Evolutionary conservation across 176 grass and related monocot species (phyloP).

Genomic region (maize (Zea mays)): DNA sequence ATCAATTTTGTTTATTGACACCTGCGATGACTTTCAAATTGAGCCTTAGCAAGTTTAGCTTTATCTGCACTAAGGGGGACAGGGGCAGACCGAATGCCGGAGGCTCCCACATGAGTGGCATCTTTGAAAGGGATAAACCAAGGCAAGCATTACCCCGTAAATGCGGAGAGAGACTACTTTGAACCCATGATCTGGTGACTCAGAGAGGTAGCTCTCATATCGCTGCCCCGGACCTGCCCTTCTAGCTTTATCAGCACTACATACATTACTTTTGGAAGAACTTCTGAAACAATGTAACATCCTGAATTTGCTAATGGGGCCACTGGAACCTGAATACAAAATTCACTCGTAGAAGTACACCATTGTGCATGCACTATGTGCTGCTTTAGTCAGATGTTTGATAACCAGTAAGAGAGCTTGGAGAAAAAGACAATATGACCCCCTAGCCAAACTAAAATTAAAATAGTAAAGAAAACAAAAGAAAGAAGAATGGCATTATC

Average conservation of each 20-base stretch:
- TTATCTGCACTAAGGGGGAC: not conserved
- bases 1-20: not conserved
- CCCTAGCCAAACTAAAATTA: not conserved
- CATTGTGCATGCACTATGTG: not conserved
- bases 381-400: not conserved
- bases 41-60: not conserved
- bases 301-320: not conserved
- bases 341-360: not conserved
- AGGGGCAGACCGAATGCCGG: too few species aligned
- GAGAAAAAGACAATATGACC: not conserved
- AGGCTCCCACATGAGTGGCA: too few species aligned
- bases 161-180: too few species aligned
- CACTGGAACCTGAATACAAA: not conserved
- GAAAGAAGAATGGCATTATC: not conserved
- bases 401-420: not conserved
- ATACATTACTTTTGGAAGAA: not conserved
- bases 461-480: conserved; percentile 1
- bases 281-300: not conserved
- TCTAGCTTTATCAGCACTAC: not conserved
- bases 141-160: too few species aligned
- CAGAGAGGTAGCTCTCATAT: too few species aligned
- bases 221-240: too few species aligned
- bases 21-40: not conserved
- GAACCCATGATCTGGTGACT: too few species aligned
- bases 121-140: too few species aligned